Evolutionary conservation across 2,329 filamentous ascomycete species (phyloP).

Genomic region (Fusarium graminum): DNA sequence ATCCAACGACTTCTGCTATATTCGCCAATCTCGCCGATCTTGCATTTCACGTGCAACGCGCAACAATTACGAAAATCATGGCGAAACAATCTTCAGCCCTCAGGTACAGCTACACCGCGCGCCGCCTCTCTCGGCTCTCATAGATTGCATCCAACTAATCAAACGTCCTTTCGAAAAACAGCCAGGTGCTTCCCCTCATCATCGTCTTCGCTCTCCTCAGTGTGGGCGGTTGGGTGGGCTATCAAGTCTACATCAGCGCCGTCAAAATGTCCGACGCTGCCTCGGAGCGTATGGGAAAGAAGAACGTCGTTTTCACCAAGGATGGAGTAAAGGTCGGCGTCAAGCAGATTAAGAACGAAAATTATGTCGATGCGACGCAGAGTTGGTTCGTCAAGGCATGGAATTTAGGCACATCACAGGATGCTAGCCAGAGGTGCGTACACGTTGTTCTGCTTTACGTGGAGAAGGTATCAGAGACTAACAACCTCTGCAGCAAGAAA

Average conservation of each 20-base stretch:
- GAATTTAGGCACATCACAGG: constrained; percentile 63
- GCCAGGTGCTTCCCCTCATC: constrained; percentile 75
- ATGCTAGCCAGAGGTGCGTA: constrained; percentile 39
- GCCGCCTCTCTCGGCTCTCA: background rate
- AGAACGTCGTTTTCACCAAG: constrained; percentile 81
- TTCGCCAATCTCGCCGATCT: constrained; percentile 2
- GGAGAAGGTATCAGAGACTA: constrained; percentile 13
- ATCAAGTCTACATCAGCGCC: constrained; percentile 78
- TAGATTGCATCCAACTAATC: constrained; percentile 12
- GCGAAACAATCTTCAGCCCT: constrained; percentile 42
- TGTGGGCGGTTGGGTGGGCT: constrained; percentile 73
- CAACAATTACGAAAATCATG: constrained; percentile 33
- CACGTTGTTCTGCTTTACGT: background rate
- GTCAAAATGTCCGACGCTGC: constrained; percentile 75
- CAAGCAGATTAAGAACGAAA: constrained; percentile 75
- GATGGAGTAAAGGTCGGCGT: constrained; percentile 80
- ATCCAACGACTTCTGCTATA: background rate
- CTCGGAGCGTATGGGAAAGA: constrained; percentile 77
- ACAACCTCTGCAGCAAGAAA: constrained; percentile 43
- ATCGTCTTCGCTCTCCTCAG: constrained; percentile 74
- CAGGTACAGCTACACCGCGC: constrained; percentile 32
- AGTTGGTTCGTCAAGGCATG: constrained; percentile 75
- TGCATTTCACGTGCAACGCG: constrained; percentile 12
- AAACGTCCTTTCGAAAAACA: constrained; percentile 46
- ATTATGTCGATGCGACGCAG: constrained; percentile 80